phyloP scores from a whole-genome alignment of 495 filamentous ascomycete genomes.

The Letharia lupina region DNA sequence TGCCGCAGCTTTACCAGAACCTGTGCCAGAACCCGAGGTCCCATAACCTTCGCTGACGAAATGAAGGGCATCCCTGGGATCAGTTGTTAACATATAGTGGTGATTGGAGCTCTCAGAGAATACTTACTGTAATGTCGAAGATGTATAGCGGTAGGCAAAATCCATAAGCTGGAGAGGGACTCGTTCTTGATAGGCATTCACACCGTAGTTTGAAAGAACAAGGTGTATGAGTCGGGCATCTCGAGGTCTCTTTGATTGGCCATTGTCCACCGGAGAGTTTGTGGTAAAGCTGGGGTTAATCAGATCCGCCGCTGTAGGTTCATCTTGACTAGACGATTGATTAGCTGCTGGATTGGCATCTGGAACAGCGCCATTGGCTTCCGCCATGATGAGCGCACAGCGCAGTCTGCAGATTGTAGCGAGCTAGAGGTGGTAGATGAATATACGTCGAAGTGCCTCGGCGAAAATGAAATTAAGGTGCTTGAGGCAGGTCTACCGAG shows the following conservation, averaged over 20 bases:
- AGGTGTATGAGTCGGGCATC: slow-evolving; percentile 89
- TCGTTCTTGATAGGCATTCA: slow-evolving; percentile 84
- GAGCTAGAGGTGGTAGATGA: neutral
- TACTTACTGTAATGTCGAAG: slow-evolving; percentile 42
- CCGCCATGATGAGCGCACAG: slow-evolving; percentile 10
- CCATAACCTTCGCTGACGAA: slow-evolving; percentile 45
- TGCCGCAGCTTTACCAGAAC: slow-evolving; percentile 18
- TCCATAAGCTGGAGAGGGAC: slow-evolving; percentile 92
- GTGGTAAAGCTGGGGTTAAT: slow-evolving; percentile 14
- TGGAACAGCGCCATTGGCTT: slow-evolving; percentile 10
- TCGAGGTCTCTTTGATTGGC: slow-evolving; percentile 66
- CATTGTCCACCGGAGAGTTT: slow-evolving; percentile 37
- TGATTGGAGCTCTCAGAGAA: slow-evolving; percentile 17
- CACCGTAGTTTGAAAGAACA: slow-evolving; percentile 77
- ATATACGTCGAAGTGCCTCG: no score
- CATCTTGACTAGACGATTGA: slow-evolving; percentile 4
- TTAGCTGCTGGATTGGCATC: slow-evolving; percentile 3
- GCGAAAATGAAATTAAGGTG: neutral
- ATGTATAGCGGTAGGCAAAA: slow-evolving; percentile 83
- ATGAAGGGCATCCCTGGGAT: slow-evolving; percentile 36
- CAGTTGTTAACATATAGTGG: neutral
- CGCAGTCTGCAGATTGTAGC: neutral
- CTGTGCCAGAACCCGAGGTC: slow-evolving; percentile 22
- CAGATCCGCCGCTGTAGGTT: slow-evolving; percentile 2
- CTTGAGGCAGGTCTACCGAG: slow-evolving; percentile 1